phyloP scores from a whole-genome alignment of 768 basidiomycete genomes.

The Mrakia frigida region DNA sequence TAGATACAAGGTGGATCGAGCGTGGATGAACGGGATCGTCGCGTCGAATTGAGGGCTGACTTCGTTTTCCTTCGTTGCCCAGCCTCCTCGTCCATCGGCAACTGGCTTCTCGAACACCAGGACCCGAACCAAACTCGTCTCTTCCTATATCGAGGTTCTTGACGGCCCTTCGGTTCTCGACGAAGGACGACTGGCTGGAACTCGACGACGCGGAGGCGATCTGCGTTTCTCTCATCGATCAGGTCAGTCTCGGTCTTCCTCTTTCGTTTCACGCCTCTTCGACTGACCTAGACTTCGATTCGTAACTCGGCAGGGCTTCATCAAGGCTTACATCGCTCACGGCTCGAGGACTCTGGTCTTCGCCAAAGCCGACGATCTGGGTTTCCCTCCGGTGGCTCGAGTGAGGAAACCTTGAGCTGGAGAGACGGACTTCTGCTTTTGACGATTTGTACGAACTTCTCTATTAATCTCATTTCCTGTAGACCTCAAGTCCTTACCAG shows the following conservation, averaged over 20 bases:
- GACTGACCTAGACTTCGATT: background rate
- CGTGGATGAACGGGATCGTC: background rate
- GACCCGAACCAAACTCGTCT: background rate
- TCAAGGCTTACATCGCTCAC: slow-evolving; percentile 27
- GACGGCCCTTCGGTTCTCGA: slow-evolving; percentile 21
- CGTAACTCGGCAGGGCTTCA: slow-evolving; percentile 6
- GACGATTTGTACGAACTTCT: background rate
- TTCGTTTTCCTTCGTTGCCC: background rate
- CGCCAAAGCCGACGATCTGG: slow-evolving; percentile 24
- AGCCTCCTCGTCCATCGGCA: slow-evolving; percentile 18
- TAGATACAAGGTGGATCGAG: background rate
- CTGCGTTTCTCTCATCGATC: slow-evolving; percentile 20
- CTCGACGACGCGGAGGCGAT: slow-evolving; percentile 32
- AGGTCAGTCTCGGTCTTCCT: slow-evolving; percentile 16
- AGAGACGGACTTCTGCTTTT: background rate
- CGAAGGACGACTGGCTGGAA: slow-evolving; percentile 21
- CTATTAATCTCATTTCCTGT: background rate
- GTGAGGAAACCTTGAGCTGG: slow-evolving; percentile 2
- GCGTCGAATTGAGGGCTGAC: background rate
- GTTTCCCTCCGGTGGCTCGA: slow-evolving; percentile 22
- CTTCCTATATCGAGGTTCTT: slow-evolving; percentile 26
- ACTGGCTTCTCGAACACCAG: background rate
- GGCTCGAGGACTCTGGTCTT: slow-evolving; percentile 24
- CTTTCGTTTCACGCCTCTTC: background rate
- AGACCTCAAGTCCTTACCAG: background rate